Base-by-base conservation (phyloP, 495 filamentous ascomycete species). In the Friedmanniomyces endolithicus region DNA sequence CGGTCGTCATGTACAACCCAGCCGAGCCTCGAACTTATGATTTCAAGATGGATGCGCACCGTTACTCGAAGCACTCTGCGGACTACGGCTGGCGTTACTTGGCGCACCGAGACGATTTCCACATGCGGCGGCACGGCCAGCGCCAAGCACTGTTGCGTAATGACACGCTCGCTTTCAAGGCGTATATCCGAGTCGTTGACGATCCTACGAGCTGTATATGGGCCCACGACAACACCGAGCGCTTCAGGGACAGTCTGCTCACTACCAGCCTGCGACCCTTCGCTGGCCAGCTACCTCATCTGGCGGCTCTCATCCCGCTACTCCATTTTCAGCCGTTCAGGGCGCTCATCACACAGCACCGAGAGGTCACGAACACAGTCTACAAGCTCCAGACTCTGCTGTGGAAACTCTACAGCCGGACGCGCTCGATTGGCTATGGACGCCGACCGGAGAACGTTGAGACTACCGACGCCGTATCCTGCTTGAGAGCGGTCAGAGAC, bases 41-140 rank as follows among this genome's bases (percentile, higher is more conserved):
- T 64, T 72, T 73, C 63, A 72, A 79, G 50, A 76, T 73, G 1
- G 78, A 77, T 27, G 71, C 72, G 35, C 81, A 84, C 62, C 76
- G 78, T 48, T 85, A 80, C 66, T 76, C 76, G 55, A 69, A 73
- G 11, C 69, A 75, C 50, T 77, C 76, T 50, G 56, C 78, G 9
- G 82, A 85, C 58, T 84, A 81, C 77, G 82, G 82, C 1, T 84
- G 79, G 78, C 81, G 78, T 19, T 75, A 81, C 50, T 84, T 83
- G 63, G 39, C 51, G 2, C 75, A 81, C 2, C 79, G 74, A 70
- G 74, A 78, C 53, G 72, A 79, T 43, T 80, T 84, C 51, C 75
- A 80, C 52, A 63, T 66, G 25, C 77, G 82, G 27, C 72, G 75
- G 40, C 76, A 73, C 12, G 72, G 73, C 47, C 76, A 83, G 58